These are phyloP conservation scores for Xanthoceras sorbifolium DNA, from an alignment of 345 rosid genomes.

Conservation along the genomic window DNA sequence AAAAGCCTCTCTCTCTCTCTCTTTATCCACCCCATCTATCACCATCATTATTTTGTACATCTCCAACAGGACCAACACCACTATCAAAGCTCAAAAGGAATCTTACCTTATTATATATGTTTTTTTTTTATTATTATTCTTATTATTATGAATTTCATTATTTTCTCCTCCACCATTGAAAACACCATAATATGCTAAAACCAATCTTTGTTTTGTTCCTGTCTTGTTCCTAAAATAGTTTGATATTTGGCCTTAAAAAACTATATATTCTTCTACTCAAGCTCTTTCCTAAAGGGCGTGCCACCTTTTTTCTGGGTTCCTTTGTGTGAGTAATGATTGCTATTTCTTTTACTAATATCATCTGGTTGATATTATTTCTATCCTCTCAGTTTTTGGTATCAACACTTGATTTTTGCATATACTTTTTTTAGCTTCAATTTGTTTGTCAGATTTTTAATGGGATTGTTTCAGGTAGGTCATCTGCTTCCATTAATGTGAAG, in stretches of 20 bases:
- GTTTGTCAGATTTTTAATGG: constrained; percentile 23
- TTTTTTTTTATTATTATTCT: background rate
- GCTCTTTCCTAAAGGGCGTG: constrained; percentile 24
- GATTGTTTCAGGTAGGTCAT: constrained; percentile 36
- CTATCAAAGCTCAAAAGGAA: constrained; percentile 25
- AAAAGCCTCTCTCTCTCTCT: background rate
- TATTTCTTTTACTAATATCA: constrained; percentile 27
- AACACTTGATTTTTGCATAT: constrained; percentile 26
- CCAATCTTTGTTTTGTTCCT: constrained; percentile 19
- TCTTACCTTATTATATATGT: constrained; percentile 23
- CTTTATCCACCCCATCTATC: constrained; percentile 28
- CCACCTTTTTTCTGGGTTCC: constrained; percentile 26
- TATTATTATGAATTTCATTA: background rate
- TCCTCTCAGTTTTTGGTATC: constrained; percentile 16
- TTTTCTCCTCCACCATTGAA: constrained; percentile 27
- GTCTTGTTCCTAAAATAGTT: constrained; percentile 24
- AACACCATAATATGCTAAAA: constrained; percentile 16
- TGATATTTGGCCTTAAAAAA: constrained; percentile 23
- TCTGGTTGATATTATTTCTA: constrained; percentile 29
- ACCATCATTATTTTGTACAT: constrained; percentile 40
- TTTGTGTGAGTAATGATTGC: constrained; percentile 36
- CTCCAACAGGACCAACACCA: constrained; percentile 9
- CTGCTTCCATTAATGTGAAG: constrained; percentile 25
- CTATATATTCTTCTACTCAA: constrained; percentile 21
- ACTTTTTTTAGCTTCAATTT: constrained; percentile 25